phyloP scores from a whole-genome alignment of 768 basidiomycete species.

The Mycena haematopus region DNA sequence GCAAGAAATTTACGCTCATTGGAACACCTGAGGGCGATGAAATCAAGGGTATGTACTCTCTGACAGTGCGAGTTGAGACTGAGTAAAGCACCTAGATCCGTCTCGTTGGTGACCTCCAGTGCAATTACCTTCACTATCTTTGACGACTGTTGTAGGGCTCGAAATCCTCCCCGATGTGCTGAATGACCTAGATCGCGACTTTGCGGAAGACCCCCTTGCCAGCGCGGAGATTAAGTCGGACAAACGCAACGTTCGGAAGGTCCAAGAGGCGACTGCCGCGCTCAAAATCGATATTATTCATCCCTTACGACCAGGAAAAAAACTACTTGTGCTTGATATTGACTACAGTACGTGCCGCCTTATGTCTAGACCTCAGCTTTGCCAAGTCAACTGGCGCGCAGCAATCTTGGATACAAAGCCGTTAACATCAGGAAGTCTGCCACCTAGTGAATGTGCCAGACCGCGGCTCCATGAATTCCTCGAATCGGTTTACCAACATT shows the following conservation, averaged over 20 bases:
- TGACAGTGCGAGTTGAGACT: background rate
- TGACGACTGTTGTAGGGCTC: constrained; percentile 49
- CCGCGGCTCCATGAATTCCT: constrained; percentile 87
- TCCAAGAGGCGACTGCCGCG: constrained; percentile 73
- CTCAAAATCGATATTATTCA: constrained; percentile 75
- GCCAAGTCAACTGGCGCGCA: constrained; percentile 37
- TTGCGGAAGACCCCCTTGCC: constrained; percentile 63
- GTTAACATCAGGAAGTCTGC: constrained; percentile 79
- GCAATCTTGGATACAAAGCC: constrained; percentile 89
- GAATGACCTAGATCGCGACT: constrained; percentile 86
- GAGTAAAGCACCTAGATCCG: constrained; percentile 12
- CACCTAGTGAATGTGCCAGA: constrained; percentile 81
- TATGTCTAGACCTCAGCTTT: background rate
- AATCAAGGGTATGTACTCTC: constrained; percentile 71
- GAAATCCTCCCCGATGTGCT: constrained; percentile 71
- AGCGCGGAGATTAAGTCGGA: constrained; percentile 74
- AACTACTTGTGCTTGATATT: constrained; percentile 84
- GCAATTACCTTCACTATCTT: background rate
- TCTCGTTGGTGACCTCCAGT: constrained; percentile 11
- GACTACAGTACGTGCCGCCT: constrained; percentile 72
- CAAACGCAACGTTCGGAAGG: constrained; percentile 72
- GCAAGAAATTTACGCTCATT: constrained; percentile 83
- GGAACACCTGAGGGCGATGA: constrained; percentile 89
- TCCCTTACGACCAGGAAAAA: constrained; percentile 78
- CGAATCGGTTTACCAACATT: constrained; percentile 78